phyloP scores from a whole-genome alignment of 257 asterid genomes.

The Nicotiana tabacum region DNA sequence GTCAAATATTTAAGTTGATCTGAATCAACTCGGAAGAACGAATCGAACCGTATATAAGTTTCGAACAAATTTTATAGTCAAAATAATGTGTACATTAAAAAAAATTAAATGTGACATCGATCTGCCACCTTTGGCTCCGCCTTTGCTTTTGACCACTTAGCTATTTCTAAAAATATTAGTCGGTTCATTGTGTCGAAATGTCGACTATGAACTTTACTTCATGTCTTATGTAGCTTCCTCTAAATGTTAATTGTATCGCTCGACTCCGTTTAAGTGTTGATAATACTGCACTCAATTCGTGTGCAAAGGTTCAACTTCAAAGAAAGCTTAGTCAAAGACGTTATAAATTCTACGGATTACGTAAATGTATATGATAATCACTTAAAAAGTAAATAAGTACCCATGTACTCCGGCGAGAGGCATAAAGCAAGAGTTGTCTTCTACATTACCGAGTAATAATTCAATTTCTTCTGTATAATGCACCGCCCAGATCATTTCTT shows the following conservation, averaged over 20 bases:
- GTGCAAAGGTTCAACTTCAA: background rate
- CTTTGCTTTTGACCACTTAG: background rate
- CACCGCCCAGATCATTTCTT: background rate
- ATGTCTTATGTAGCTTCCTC: background rate
- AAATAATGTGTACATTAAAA: no score
- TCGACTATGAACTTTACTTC: background rate
- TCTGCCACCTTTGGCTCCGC: no score
- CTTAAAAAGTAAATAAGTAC: background rate
- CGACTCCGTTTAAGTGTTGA: no score
- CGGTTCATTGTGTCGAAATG: background rate
- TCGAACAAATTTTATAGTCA: no score
- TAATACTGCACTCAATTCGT: background rate
- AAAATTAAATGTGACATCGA: no score
- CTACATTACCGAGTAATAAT: background rate
- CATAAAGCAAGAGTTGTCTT: background rate
- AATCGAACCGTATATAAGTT: no score
- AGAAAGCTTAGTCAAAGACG: background rate
- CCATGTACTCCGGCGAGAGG: background rate
- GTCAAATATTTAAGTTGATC: no score
- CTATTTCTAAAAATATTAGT: background rate
- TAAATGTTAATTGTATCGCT: no score
- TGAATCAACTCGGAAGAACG: no score
- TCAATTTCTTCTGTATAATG: background rate
- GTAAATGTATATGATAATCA: background rate
- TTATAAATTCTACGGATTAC: background rate